Conservation (phyloP, 176 grass and related monocot species). For the Avena eriantha region DNA sequence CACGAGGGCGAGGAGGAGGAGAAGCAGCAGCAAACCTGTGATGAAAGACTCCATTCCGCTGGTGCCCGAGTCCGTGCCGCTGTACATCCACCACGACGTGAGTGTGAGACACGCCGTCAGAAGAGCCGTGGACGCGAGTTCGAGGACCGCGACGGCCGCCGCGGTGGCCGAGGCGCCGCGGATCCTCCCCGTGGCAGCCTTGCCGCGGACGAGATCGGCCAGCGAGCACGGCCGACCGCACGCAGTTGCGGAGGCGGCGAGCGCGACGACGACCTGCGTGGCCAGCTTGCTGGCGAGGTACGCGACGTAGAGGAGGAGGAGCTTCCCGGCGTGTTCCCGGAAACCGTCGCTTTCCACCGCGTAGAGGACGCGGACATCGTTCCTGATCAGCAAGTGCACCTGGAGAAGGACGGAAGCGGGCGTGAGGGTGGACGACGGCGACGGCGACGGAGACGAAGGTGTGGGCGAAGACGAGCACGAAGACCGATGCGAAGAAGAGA, state of each 20-base stretch:
- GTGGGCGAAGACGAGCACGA: constrained; percentile 36
- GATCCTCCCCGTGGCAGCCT: neutral
- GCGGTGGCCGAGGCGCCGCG: neutral
- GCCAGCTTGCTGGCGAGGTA: constrained; percentile 35
- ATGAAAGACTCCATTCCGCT: neutral
- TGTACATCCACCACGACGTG: constrained; percentile 6
- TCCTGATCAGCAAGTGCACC: neutral
- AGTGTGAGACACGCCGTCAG: neutral
- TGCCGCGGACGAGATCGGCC: neutral
- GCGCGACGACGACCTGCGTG: constrained; percentile 6
- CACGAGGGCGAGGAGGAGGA: neutral
- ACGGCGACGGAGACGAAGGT: constrained; percentile 12
- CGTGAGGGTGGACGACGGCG: constrained; percentile 1
- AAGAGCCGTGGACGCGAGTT: neutral
- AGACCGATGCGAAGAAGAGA: neutral
- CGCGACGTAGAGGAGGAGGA: constrained; percentile 24
- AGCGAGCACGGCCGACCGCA: neutral
- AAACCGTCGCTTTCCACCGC: neutral
- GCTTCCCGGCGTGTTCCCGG: neutral
- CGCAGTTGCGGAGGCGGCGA: neutral
- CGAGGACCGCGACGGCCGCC: neutral
- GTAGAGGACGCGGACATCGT: neutral
- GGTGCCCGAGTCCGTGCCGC: neutral
- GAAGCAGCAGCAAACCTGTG: neutral
- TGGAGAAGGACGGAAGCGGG: neutral